phyloP scores from a whole-genome alignment of 768 basidiomycete genomes.

The Russula earlei region DNA sequence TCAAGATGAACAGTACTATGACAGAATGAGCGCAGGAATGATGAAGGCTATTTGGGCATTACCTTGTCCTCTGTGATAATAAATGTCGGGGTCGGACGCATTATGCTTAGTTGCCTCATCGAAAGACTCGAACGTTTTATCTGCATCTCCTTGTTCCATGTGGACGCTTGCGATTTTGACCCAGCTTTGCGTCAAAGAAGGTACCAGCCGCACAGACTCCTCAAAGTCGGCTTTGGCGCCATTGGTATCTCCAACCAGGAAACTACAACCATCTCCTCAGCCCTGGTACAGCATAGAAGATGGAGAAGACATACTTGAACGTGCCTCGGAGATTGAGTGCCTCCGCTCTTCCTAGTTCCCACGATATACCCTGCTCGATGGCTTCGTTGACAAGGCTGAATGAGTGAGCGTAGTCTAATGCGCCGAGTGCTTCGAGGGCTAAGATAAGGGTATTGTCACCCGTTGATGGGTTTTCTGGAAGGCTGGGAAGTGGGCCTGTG shows the following conservation, averaged over 20 bases:
- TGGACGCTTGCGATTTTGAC: constrained; percentile 96
- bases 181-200: constrained; percentile 71
- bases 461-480: constrained; percentile 64
- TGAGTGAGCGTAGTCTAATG: constrained; percentile 77
- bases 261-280: constrained; percentile 37
- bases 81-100: constrained; percentile 84
- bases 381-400: constrained; percentile 76
- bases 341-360: constrained; percentile 66
- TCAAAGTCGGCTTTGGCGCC: constrained; percentile 81
- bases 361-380: constrained; percentile 77
- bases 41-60: constrained; percentile 11
- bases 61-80: constrained; percentile 98
- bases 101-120: constrained; percentile 81
- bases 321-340: constrained; percentile 91
- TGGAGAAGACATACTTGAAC: constrained; percentile 61
- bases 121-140: constrained; percentile 82
- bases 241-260: constrained; percentile 75
- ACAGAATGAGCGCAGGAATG: background rate
- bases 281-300: background rate
- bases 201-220: constrained; percentile 59
- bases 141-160: constrained; percentile 87
- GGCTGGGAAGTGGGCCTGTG: constrained; percentile 53
- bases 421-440: constrained; percentile 74
- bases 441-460: constrained; percentile 80
- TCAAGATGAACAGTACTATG: constrained; percentile 89